phyloP scores from a whole-genome alignment of 306 rosid genomes.

The Lupinus albus region DNA sequence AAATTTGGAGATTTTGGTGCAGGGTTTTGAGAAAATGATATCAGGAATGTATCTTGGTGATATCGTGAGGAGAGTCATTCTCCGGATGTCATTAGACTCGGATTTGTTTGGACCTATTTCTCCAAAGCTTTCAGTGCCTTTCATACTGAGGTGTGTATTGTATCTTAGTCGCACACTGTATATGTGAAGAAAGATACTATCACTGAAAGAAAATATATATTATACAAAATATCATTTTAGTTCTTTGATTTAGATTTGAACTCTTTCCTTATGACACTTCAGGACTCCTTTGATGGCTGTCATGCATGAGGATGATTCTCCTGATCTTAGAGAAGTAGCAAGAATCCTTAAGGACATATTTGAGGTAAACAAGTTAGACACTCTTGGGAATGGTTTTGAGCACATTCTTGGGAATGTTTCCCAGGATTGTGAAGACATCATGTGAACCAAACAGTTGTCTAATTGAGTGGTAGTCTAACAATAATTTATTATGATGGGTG shows the following conservation, averaged over 20 bases:
- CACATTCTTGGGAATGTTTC: too few species aligned
- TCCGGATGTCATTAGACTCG: constrained; percentile 72
- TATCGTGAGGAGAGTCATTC: constrained; percentile 84
- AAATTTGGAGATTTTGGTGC: constrained; percentile 41
- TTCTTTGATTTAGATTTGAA: constrained; percentile 18
- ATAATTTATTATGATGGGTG: constrained; percentile 18
- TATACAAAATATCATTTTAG: background rate
- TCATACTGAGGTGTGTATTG: constrained; percentile 63
- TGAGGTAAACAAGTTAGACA: constrained; percentile 57
- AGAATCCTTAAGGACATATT: constrained; percentile 59
- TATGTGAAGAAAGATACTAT: background rate
- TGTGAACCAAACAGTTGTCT: too few species aligned
- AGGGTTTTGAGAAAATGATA: constrained; percentile 97
- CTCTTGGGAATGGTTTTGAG: background rate
- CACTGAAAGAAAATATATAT: background rate
- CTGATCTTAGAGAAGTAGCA: constrained; percentile 70
- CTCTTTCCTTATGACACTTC: constrained; percentile 40
- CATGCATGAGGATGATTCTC: constrained; percentile 85
- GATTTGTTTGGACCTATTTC: constrained; percentile 71
- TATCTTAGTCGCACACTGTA: constrained; percentile 5
- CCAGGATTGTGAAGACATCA: too few species aligned
- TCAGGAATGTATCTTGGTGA: constrained; percentile 98
- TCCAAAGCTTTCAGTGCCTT: constrained; percentile 63
- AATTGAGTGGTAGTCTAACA: constrained; percentile 9
- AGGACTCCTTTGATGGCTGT: constrained; percentile 82